Evolutionary conservation across 2,329 filamentous ascomycete genomes (phyloP).

Genomic region (Magnaporthiopsis poae): DNA sequence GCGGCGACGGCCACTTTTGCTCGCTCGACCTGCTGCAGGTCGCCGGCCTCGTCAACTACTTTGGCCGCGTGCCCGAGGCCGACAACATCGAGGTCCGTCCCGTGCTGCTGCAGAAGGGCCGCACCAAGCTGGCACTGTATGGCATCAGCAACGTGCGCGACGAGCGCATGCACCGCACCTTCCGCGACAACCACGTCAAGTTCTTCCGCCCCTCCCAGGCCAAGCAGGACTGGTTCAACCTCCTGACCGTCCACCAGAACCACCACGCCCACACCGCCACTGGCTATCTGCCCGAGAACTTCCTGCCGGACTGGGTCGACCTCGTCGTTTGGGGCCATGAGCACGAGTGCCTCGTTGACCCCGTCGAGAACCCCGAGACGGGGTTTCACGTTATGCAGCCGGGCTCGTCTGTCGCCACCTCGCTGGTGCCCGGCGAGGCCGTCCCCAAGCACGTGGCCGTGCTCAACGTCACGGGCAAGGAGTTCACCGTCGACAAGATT

Average conservation of each 20-base stretch:
- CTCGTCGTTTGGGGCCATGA: conserved; percentile 95
- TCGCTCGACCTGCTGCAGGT: conserved; percentile 85
- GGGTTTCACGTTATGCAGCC: conserved; percentile 95
- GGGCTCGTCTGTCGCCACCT: conserved; percentile 90
- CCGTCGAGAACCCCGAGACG: conserved; percentile 70
- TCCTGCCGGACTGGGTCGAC: conserved; percentile 83
- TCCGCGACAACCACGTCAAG: conserved; percentile 83
- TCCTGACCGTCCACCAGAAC: conserved; percentile 92
- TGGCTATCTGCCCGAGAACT: conserved; percentile 86
- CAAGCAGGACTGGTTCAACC: conserved; percentile 85
- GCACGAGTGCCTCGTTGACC: conserved; percentile 88
- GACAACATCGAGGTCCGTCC: conserved; percentile 92
- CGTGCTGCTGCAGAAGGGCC: conserved; percentile 82
- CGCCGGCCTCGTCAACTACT: conserved; percentile 89
- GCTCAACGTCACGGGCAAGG: conserved; percentile 69
- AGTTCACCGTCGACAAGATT: conserved; percentile 71
- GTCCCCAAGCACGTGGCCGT: conserved; percentile 86
- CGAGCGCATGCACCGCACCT: conserved; percentile 87
- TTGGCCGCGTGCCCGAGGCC: conserved; percentile 78
- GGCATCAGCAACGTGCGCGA: conserved; percentile 94
- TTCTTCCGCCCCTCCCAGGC: conserved; percentile 80
- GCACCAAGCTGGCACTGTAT: conserved; percentile 84
- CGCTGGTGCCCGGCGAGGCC: conserved; percentile 78
- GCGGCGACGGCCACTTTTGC: conserved; percentile 86
- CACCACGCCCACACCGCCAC: conserved; percentile 86